These are phyloP conservation scores for Atalantia buxifolia DNA, from an alignment of 345 rosid genomes.

Conservation along the genomic window DNA sequence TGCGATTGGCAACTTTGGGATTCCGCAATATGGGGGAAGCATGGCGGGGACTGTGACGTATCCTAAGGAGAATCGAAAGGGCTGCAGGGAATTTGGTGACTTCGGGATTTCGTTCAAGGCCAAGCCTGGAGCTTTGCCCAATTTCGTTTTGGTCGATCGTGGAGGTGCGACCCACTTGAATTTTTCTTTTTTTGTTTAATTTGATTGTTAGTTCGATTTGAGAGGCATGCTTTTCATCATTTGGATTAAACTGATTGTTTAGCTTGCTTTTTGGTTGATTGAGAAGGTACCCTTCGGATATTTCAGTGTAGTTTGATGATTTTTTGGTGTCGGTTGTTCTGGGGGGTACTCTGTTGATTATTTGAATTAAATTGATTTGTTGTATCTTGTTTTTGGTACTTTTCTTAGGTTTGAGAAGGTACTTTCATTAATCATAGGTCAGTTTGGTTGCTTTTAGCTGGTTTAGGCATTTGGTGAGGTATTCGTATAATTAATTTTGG, in stretches of 20 bases:
- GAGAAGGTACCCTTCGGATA: neutral
- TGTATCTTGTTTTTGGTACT: neutral
- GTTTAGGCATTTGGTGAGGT: neutral
- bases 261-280: neutral
- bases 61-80: constrained; percentile 71
- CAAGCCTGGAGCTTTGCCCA: constrained; percentile 84
- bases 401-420: neutral
- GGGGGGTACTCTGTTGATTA: neutral
- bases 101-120: constrained; percentile 62
- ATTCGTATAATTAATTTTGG: neutral
- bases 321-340: neutral
- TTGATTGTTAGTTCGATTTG: neutral
- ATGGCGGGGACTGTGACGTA: constrained; percentile 84
- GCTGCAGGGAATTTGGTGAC: constrained; percentile 61
- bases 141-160: constrained; percentile 80
- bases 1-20: constrained; percentile 98
- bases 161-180: constrained; percentile 53
- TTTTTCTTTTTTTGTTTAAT: neutral
- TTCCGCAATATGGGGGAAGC: constrained; percentile 99
- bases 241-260: constrained; percentile 4
- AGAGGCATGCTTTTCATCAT: neutral
- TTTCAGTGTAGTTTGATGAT: neutral
- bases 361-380: neutral
- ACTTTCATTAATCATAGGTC: neutral
- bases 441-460: neutral